Base-by-base conservation (phyloP, 2,329 filamentous ascomycete species). In the Leptographium radiaticola region DNA sequence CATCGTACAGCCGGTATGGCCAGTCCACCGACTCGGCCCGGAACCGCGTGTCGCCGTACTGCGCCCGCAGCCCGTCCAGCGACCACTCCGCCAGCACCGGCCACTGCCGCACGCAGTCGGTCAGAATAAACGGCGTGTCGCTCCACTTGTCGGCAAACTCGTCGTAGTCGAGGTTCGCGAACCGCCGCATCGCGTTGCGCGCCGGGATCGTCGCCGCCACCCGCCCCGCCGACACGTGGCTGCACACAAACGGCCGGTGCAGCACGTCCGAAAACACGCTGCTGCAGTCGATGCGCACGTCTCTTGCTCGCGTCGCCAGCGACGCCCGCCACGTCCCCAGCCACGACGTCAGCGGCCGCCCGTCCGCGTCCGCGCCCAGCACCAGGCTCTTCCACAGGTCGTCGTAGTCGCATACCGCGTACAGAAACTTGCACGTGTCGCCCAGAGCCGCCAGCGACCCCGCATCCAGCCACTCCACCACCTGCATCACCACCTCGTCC, bases 11-110 rank as follows among this genome's bases (percentile, higher is more conserved):
- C n/a, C 75, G 73, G 58, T 95, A 78, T 0, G 83, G 80, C 91
- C 91, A 97, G 69, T 96, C 89, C 6, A 97, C 90, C 0, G 89
- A 86, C 73, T 97, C 93, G 11, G 91, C 91, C 43, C 89, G 81
- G 68, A 97, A 96, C 51, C 79, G 75, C 3, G 84, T 76, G 50
- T 83, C 69, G 1, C 75, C 72, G 65, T 89, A 89, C 56, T 74
- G 71, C n/a, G 72, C 62, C 1, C 85, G 71, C 1, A 97, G 74
- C 11, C 69, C 69, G n/a, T 84, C 75, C 12, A 86, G 76, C 4
- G 79, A 83, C 91, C 91, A 97, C 33, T 77, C 71, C 40, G 75
- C 73, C 67, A 79, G 89, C 1, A 84, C 82, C 1, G 87, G 87
- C 91, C 93, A 97, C 57, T 79, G 66, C 62, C 83, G 86, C 56